Evolutionary conservation across 495 filamentous ascomycete species (phyloP).

Genomic region (Evansstolkia leycettana): DNA sequence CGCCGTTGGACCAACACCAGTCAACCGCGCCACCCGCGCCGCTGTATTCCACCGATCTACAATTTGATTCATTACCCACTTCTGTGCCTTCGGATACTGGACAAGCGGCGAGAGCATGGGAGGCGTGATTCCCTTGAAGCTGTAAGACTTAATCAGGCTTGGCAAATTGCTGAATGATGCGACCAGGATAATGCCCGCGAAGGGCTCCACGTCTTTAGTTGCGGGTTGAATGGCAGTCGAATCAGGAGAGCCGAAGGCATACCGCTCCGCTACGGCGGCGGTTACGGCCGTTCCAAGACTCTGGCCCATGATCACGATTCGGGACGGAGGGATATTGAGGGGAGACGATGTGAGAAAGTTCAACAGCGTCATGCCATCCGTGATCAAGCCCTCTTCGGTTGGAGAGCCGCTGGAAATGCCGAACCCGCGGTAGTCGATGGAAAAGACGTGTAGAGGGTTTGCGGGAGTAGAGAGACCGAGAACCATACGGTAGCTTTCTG

Average conservation of each 20-base stretch:
- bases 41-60: slow-evolving; percentile 46
- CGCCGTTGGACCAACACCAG: slow-evolving; percentile 14
- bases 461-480: slow-evolving; percentile 32
- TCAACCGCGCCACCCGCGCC: slow-evolving; percentile 32
- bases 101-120: slow-evolving; percentile 68
- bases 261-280: slow-evolving; percentile 57
- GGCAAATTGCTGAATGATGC: slow-evolving; percentile 68
- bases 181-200: slow-evolving; percentile 67
- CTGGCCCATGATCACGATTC: slow-evolving; percentile 77
- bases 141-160: slow-evolving; percentile 57
- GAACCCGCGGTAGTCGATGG: slow-evolving; percentile 85
- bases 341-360: slow-evolving; percentile 40
- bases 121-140: slow-evolving; percentile 63
- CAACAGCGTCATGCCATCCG: slow-evolving; percentile 60
- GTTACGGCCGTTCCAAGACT: slow-evolving; percentile 82
- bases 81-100: slow-evolving; percentile 39
- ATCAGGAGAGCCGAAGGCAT: slow-evolving; percentile 35
- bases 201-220: slow-evolving; percentile 28
- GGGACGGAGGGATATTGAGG: slow-evolving; percentile 44
- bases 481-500: slow-evolving; percentile 27
- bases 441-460: slow-evolving; percentile 50
- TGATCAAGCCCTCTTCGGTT: slow-evolving; percentile 70
- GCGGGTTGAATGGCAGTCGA: slow-evolving; percentile 21
- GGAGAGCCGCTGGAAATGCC: slow-evolving; percentile 70
- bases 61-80: slow-evolving; percentile 33